Evolutionary conservation across 177 flowering plant species (phyloP).

Genomic region (Tripterygium wilfordii): DNA sequence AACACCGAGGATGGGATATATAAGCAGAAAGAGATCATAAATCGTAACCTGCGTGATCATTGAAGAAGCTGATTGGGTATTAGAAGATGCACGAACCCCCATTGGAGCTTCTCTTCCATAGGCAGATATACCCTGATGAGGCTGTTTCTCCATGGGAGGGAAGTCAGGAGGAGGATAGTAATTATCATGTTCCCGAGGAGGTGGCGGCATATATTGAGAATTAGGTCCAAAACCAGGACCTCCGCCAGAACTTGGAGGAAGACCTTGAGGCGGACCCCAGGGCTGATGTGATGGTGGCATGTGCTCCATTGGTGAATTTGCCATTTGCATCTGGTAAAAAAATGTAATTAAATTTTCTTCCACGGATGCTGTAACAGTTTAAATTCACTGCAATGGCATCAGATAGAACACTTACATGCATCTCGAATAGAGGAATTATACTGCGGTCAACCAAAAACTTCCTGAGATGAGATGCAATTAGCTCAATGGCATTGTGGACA

Average conservation of each 20-base stretch:
- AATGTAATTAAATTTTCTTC: neutral
- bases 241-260: constrained; percentile 33
- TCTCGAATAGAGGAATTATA: constrained; percentile 54
- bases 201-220: constrained; percentile 62
- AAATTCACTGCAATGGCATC: too few species aligned
- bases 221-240: constrained; percentile 49
- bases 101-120: constrained; percentile 60
- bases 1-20: neutral
- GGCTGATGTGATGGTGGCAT: constrained; percentile 54
- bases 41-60: constrained; percentile 47
- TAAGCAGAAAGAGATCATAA: neutral
- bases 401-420: constrained; percentile 32
- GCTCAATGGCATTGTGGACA: constrained; percentile 57
- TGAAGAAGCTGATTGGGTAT: constrained; percentile 40
- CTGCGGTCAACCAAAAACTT: constrained; percentile 71
- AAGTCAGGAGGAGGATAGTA: constrained; percentile 57
- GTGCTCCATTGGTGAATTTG: constrained; percentile 38
- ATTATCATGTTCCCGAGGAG: constrained; percentile 48
- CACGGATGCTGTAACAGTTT: too few species aligned
- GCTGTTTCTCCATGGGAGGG: constrained; percentile 51
- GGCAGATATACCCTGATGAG: constrained; percentile 60
- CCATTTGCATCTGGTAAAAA: constrained; percentile 48
- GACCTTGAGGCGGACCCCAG: constrained; percentile 70
- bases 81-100: constrained; percentile 42
- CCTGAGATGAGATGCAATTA: constrained; percentile 58